These are phyloP conservation scores for Globisporangium spinosum DNA, from an alignment of 352 stramenopile genomes.

Conservation along the genomic window DNA sequence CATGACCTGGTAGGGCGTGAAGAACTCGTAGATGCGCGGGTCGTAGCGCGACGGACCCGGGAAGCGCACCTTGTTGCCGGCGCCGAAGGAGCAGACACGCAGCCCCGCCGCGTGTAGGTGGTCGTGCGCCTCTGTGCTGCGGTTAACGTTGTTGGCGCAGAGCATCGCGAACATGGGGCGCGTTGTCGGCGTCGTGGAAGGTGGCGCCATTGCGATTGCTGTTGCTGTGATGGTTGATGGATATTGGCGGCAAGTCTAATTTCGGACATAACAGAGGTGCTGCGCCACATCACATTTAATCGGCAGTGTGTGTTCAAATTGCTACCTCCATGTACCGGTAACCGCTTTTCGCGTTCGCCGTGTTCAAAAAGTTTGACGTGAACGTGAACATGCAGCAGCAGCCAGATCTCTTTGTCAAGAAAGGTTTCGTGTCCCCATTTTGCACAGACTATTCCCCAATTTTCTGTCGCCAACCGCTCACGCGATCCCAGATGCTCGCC, in stretches of 20 bases:
- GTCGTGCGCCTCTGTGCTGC: conserved; percentile 87
- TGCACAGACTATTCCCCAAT: neutral
- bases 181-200: neutral
- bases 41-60: conserved; percentile 70
- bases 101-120: conserved; percentile 73
- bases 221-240: neutral
- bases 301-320: neutral
- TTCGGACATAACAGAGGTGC: neutral
- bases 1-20: conserved; percentile 86
- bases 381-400: neutral
- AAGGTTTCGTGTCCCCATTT: conserved; percentile 2
- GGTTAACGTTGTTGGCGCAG: conserved; percentile 90
- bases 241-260: neutral
- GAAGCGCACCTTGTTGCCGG: conserved; percentile 85
- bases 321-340: too few relatives aligned
- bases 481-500: neutral
- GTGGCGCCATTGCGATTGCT: neutral
- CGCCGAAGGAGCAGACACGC: conserved; percentile 80
- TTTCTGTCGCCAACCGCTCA: neutral
- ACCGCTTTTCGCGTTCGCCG: neutral
- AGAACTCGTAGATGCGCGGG: conserved; percentile 85
- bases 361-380: neutral
- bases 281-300: neutral
- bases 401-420: neutral
- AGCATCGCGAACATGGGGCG: conserved; percentile 84